These are phyloP conservation scores for Trifolium pratense DNA, from an alignment of 306 rosid species.

Conservation along the genomic window DNA sequence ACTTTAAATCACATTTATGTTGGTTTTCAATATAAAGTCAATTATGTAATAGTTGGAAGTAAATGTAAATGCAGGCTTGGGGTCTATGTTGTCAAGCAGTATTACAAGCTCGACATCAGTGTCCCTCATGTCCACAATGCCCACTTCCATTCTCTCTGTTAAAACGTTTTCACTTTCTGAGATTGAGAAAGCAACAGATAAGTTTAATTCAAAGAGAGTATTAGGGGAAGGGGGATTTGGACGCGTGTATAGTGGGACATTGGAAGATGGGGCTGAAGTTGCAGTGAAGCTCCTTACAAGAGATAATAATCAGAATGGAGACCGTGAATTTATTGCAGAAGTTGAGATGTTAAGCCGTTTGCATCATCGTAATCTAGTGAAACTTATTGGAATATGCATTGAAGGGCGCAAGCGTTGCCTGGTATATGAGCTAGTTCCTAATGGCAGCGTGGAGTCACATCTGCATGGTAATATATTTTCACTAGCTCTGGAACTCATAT, in stretches of 20 bases:
- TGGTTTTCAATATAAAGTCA: conserved; percentile 22
- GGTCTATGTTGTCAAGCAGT: conserved; percentile 81
- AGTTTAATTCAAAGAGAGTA: conserved; percentile 76
- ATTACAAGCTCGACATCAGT: conserved; percentile 81
- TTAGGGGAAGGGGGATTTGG: conserved; percentile 99
- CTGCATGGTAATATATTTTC: conserved; percentile 72
- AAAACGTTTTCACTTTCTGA: conserved; percentile 78
- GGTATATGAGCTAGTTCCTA: conserved; percentile 88
- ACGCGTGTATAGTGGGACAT: conserved; percentile 77
- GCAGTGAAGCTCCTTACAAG: conserved; percentile 89
- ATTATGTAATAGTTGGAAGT: conserved; percentile 28
- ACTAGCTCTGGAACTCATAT: conserved; percentile 3
- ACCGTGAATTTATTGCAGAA: conserved; percentile 95
- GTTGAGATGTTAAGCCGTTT: conserved; percentile 97
- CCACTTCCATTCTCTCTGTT: conserved; percentile 80
- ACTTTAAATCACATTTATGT: conserved; percentile 16
- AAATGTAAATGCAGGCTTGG: conserved; percentile 63
- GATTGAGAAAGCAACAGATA: conserved; percentile 86
- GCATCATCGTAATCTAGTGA: conserved; percentile 96
- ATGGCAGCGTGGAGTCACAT: conserved; percentile 98
- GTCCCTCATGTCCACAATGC: conserved; percentile 83
- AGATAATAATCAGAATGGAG: conserved; percentile 82
- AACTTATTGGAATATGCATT: conserved; percentile 89
- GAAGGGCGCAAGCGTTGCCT: conserved; percentile 84
- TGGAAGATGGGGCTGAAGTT: conserved; percentile 86